phyloP scores from a whole-genome alignment of 140 eudicot species.

The Oenanthe javanica region DNA sequence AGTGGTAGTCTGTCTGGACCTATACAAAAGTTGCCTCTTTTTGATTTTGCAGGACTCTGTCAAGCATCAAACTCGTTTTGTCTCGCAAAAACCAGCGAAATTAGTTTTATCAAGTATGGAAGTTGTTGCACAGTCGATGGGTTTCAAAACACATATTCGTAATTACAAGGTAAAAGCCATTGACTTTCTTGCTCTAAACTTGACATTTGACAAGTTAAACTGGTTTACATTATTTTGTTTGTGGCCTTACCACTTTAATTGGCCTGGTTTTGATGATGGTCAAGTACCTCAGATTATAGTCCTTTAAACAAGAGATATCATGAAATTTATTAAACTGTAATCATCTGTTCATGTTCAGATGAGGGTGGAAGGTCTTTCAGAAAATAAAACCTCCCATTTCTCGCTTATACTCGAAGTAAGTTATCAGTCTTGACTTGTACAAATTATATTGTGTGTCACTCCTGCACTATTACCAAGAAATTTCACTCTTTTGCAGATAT shows the following conservation, averaged over 20 bases:
- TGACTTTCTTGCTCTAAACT: conserved; percentile 4
- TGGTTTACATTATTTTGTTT: background rate
- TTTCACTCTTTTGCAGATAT: conserved; percentile 40
- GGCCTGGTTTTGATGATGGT: background rate
- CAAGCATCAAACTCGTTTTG: conserved; percentile 84
- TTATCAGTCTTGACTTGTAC: background rate
- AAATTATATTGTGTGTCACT: background rate
- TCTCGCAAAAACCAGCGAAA: conserved; percentile 85
- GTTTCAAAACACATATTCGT: conserved; percentile 92
- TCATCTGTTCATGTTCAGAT: conserved; percentile 41
- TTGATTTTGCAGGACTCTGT: conserved; percentile 55
- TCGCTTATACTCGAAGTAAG: conserved; percentile 83
- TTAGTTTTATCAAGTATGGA: conserved; percentile 89
- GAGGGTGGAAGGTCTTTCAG: conserved; percentile 97
- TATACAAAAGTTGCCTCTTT: background rate
- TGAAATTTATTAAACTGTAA: background rate
- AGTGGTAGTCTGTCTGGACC: background rate
- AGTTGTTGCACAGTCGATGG: conserved; percentile 97
- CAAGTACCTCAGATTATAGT: background rate
- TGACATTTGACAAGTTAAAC: background rate
- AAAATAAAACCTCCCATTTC: conserved; percentile 63
- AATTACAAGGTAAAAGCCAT: conserved; percentile 58
- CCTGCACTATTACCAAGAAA: conserved; percentile 3
- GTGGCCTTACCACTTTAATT: background rate
- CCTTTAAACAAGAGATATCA: background rate